Percentiles rank a stretch among this genome's conserved stretches.
Evolutionary conservation across 108 stramenopile species (phyloP).

Genomic region (Pseudonitzschia multiseries): DNA sequence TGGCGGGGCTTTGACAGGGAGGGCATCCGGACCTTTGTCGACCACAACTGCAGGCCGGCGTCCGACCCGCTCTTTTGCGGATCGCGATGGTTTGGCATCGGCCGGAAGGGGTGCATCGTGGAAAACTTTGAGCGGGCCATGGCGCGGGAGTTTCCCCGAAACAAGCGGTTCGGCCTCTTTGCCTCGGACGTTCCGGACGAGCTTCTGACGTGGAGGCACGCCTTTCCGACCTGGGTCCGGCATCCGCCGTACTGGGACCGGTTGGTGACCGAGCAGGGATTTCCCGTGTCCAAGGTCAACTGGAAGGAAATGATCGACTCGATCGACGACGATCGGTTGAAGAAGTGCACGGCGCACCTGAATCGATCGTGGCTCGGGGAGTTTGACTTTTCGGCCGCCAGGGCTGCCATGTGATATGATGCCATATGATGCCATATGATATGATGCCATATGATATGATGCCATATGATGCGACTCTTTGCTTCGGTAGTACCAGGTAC

Average conservation of each 20-base stretch:
- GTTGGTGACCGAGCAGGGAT: background rate
- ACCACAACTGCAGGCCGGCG: constrained; percentile 16
- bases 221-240: constrained; percentile 8
- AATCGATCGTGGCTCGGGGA: background rate
- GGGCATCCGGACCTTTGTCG: constrained; percentile 11
- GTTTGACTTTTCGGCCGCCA: constrained; percentile 8
- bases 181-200: constrained; percentile 6
- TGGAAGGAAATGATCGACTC: constrained; percentile 10
- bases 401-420: background rate
- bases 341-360: background rate
- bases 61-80: constrained; percentile 8
- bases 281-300: constrained; percentile 17
- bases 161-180: constrained; percentile 6
- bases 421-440: background rate
- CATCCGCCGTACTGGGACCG: constrained; percentile 11
- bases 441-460: background rate
- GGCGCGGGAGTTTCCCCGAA: background rate
- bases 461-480: no score
- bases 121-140: constrained; percentile 18
- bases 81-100: background rate
- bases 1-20: constrained; percentile 11
- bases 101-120: constrained; percentile 20
- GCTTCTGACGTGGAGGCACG: background rate
- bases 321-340: constrained; percentile 9
- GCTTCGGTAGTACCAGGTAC: no score